These are phyloP conservation scores for Aspergillus sp. DNA, from an alignment of 2,329 filamentous ascomycete species.

Conservation along the genomic window DNA sequence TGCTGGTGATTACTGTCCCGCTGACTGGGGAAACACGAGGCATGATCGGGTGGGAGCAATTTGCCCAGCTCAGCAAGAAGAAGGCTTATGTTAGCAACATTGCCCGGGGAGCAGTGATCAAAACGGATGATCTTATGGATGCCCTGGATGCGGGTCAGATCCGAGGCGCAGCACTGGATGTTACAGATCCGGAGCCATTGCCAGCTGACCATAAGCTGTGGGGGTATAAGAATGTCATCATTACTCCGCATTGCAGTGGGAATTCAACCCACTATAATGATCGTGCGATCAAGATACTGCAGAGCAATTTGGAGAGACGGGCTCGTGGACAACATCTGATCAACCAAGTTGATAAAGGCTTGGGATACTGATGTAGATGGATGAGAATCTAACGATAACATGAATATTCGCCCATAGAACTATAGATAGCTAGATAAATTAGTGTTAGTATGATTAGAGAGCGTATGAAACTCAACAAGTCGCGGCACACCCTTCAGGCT, in stretches of 20 bases:
- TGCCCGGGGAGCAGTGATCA: background rate
- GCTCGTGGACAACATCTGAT: background rate
- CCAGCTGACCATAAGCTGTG: background rate
- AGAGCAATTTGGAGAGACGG: background rate
- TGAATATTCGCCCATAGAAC: too few relatives aligned
- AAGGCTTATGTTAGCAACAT: conserved; percentile 5
- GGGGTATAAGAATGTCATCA: conserved; percentile 6
- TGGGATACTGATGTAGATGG: conserved; percentile 4
- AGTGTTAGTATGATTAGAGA: too few relatives aligned
- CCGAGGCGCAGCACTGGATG: conserved; percentile 2
- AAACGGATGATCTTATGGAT: conserved; percentile 1
- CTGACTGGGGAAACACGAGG: background rate
- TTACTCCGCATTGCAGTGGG: conserved; percentile 7
- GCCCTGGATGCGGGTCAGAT: conserved; percentile 2
- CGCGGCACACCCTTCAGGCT: too few relatives aligned
- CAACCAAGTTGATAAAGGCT: background rate
- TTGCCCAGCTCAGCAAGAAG: conserved; percentile 1
- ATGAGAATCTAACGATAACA: background rate
- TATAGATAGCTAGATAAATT: too few relatives aligned
- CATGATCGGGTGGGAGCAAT: conserved; percentile 6
- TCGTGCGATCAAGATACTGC: background rate
- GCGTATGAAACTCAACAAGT: too few relatives aligned
- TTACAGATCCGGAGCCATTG: conserved; percentile 3
- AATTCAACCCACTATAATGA: conserved; percentile 6
- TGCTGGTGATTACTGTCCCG: conserved; percentile 4